A percentile compares a stretch with the other conserved stretches of the same genome.
Evolutionary conservation across 306 rosid genomes (phyloP).

Genomic region (Medicago arabica): DNA sequence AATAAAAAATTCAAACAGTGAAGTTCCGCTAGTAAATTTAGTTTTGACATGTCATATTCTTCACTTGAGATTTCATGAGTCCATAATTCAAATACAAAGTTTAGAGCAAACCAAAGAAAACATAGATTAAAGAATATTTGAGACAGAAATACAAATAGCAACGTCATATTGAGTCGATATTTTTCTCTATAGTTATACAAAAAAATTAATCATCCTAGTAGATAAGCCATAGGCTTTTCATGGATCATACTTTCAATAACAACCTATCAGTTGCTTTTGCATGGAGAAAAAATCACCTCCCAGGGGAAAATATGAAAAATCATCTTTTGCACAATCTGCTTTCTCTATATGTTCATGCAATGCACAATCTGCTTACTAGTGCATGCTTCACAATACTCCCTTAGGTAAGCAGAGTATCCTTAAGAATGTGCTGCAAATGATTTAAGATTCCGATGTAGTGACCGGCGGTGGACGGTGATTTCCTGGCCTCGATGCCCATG

Average conservation of each 20-base stretch:
- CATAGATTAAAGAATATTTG: slow-evolving; percentile 6
- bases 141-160: not conserved
- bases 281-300: slow-evolving; percentile 33
- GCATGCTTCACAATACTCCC: not conserved
- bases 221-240: slow-evolving; percentile 26
- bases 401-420: slow-evolving; percentile 16
- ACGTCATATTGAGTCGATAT: not conserved
- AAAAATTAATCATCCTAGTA: slow-evolving; percentile 11
- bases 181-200: slow-evolving; percentile 18
- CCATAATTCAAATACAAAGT: not conserved
- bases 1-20: not conserved
- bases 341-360: slow-evolving; percentile 7
- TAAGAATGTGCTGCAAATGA: slow-evolving; percentile 17
- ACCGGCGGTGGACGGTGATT: slow-evolving; percentile 54
- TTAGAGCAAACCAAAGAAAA: slow-evolving; percentile 20
- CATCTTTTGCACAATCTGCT: not conserved
- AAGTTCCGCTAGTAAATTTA: not conserved
- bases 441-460: slow-evolving; percentile 39
- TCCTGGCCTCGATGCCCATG: slow-evolving; percentile 90
- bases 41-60: slow-evolving; percentile 9
- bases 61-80: not conserved
- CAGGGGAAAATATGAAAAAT: slow-evolving; percentile 15
- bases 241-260: slow-evolving; percentile 11
- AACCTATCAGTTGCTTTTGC: slow-evolving; percentile 3
- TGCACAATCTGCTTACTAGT: not conserved